Percentiles rank a stretch among this genome's conserved stretches.
phyloP scores from a whole-genome alignment of 169 alveolate species.

The Eimeria tenella region DNA sequence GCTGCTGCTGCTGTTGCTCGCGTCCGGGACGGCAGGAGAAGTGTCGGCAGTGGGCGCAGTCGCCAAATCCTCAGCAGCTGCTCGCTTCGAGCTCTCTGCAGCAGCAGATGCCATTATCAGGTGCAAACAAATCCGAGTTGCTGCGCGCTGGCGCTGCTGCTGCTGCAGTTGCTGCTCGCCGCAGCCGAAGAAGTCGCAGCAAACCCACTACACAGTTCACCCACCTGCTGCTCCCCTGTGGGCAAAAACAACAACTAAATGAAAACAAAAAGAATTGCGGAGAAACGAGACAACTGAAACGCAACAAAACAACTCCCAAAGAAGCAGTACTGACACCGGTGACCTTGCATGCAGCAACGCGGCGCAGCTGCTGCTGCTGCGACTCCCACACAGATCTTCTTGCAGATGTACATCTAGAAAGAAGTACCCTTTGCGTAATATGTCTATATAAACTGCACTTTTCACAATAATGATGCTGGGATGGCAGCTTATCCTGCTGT shows the following conservation, averaged over 20 bases:
- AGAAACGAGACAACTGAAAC: not conserved
- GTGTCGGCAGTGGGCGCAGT: constrained; percentile 29
- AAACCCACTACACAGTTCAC: not conserved
- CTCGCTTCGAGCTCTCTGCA: not conserved
- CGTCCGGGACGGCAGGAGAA: not conserved
- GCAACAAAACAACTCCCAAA: not conserved
- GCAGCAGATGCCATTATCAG: not conserved
- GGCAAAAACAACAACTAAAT: not conserved
- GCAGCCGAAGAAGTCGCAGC: not conserved
- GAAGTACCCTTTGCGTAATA: not conserved
- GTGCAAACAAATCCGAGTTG: not conserved
- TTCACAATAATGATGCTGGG: not conserved
- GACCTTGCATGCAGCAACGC: constrained; percentile 44
- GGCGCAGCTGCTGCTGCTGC: not conserved
- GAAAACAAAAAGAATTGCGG: not conserved
- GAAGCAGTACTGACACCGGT: constrained; percentile 11
- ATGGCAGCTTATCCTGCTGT: not conserved
- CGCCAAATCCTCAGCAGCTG: not conserved
- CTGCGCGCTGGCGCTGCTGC: not conserved
- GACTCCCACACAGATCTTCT: not conserved
- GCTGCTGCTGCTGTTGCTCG: constrained; percentile 47
- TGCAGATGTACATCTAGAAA: not conserved
- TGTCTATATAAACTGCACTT: not conserved
- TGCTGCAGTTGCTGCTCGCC: constrained; percentile 8
- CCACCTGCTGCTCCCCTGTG: not conserved